Conservation (phyloP, 179 eudicot genomes). For the Pouteria campechiana region DNA sequence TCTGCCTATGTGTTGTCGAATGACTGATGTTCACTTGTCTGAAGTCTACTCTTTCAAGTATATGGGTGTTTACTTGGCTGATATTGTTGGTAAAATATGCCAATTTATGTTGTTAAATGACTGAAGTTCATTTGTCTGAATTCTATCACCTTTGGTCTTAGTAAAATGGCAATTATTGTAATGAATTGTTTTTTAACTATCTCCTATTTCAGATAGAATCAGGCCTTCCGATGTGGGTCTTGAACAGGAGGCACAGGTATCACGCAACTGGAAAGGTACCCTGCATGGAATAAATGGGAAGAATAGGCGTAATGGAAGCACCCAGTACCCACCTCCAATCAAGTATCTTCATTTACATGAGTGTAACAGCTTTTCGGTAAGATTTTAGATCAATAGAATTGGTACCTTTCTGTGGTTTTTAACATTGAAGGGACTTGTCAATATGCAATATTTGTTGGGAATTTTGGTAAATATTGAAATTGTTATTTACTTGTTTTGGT, state of each 20-base stretch:
- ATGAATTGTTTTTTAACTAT: too few species aligned
- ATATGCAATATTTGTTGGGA: too few species aligned
- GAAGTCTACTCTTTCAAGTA: too few species aligned
- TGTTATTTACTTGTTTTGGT: not conserved
- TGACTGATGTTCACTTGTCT: too few species aligned
- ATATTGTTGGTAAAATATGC: too few species aligned
- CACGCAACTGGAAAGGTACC: slow-evolving; percentile 54
- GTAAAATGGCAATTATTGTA: too few species aligned
- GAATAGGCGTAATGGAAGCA: slow-evolving; percentile 39
- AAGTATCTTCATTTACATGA: slow-evolving; percentile 81
- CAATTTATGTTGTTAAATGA: too few species aligned
- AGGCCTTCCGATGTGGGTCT: slow-evolving; percentile 97
- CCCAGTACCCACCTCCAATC: slow-evolving; percentile 50
- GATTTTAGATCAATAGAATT: slow-evolving; percentile 8
- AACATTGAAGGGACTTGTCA: too few species aligned
- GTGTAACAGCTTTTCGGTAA: slow-evolving; percentile 82
- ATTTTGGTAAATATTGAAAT: slow-evolving; percentile 1
- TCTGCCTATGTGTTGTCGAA: too few species aligned
- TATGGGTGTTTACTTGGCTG: too few species aligned
- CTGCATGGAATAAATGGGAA: slow-evolving; percentile 45
- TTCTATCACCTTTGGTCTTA: too few species aligned
- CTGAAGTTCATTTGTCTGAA: too few species aligned
- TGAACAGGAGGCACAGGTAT: slow-evolving; percentile 86
- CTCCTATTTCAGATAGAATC: slow-evolving; percentile 55
- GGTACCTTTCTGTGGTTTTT: not conserved